Evolutionary conservation across 1,284 basidiomycete genomes (phyloP).

Genomic region (Pholiota adiposa): DNA sequence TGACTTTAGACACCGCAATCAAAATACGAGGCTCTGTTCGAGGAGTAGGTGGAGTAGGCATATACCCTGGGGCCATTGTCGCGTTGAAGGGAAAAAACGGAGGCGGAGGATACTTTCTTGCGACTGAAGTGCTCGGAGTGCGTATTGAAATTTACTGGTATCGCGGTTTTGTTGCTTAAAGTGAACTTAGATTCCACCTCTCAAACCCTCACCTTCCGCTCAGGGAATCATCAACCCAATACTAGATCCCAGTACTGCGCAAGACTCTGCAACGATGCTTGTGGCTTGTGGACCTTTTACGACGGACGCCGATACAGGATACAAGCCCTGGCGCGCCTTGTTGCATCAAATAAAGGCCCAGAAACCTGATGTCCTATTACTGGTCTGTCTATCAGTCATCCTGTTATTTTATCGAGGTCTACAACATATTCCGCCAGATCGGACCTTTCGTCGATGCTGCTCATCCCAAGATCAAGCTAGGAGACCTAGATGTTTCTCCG

Average conservation of each 20-base stretch:
- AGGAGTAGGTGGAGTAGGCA: slow-evolving; percentile 69
- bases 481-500: slow-evolving; percentile 72
- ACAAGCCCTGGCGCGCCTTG: slow-evolving; percentile 68
- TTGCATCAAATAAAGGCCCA: slow-evolving; percentile 58
- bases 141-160: slow-evolving; percentile 50
- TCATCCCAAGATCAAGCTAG: slow-evolving; percentile 76
- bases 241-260: slow-evolving; percentile 36
- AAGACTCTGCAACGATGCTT: slow-evolving; percentile 60
- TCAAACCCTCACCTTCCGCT: slow-evolving; percentile 42
- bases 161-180: background rate
- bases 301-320: slow-evolving; percentile 75
- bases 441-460: slow-evolving; percentile 88
- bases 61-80: slow-evolving; percentile 92
- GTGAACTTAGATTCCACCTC: slow-evolving; percentile 49
- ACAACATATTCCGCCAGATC: slow-evolving; percentile 49
- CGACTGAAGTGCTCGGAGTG: slow-evolving; percentile 81
- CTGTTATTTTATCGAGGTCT: background rate
- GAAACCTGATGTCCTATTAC: slow-evolving; percentile 78
- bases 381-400: slow-evolving; percentile 54
- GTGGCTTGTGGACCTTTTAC: slow-evolving; percentile 87
- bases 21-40: slow-evolving; percentile 69
- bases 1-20: slow-evolving; percentile 71
- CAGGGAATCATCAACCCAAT: slow-evolving; percentile 30
- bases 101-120: slow-evolving; percentile 86
- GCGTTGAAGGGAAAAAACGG: slow-evolving; percentile 92